Base-by-base conservation (phyloP, 2,329 filamentous ascomycete genomes). In the Apiospora malaysiana region DNA sequence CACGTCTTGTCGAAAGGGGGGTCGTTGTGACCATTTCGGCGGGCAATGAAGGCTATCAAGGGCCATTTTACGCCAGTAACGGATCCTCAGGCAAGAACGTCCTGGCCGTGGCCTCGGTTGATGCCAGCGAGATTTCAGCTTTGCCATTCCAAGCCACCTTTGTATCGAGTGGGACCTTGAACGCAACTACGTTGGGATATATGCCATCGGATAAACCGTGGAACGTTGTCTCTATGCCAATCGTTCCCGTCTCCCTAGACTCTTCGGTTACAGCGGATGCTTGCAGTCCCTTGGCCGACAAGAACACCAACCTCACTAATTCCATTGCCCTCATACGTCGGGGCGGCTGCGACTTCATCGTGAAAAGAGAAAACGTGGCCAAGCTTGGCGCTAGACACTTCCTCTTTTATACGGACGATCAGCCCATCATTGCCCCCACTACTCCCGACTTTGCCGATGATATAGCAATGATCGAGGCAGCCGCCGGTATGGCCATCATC, bases 21-120 rank as follows among this genome's bases (percentile, higher is more conserved):
- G 79, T 87, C 0, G 82, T 86, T 9, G 81, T 86, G n/a, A 82
- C 83, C n/a, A 82, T 87, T 40, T 83, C 86, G 1, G 85, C 84
- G 9, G 86, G 86, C 16, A 89, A 89, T 69, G 82, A 84, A 23
- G 86, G 86, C 32, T 78, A 78, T 18, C 77, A 78, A 16, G 86
- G 86, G 0, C 81, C 86, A 0, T 88, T 88, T 76, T 85, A 82
- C 32, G 78, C 80, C 12, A 79, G 78, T 47, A 80, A 78, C 14
- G 83, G 83, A 4, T 79, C 82, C 2, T 79, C 81, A 12, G 83
- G 81, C 6, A 78, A 78, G 47, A 77, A 81, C n/a, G 82, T 83
- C 4, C 80, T 83, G 14, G 79, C 83, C 7, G 80, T 85, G 32
- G 84, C 82, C 25, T 84, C 84, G 0, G 77, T 85, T 59, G 74